A percentile compares a stretch with the other conserved stretches of the same genome.
phyloP scores from a whole-genome alignment of 768 basidiomycete genomes.

The Phlegmacium glaucopus region DNA sequence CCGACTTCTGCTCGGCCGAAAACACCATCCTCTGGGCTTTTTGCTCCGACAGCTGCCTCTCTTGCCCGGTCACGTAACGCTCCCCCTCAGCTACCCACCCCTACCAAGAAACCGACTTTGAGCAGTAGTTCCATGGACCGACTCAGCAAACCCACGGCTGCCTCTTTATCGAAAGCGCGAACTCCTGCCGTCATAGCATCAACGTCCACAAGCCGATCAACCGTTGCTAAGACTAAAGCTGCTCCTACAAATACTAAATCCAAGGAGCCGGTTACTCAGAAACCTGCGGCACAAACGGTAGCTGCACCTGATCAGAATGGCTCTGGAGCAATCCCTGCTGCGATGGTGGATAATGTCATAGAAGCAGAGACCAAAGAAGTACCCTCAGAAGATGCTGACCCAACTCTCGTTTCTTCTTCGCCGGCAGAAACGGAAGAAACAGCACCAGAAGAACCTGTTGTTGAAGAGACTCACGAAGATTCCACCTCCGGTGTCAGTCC shows the following conservation, averaged over 20 bases:
- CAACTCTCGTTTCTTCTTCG: constrained; percentile 6
- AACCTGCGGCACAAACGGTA: too few species aligned
- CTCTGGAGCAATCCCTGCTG: neutral
- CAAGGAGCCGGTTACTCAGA: neutral
- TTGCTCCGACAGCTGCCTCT: constrained; percentile 82
- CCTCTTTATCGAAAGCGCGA: constrained; percentile 64
- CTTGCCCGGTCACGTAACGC: constrained; percentile 66
- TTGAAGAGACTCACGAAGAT: neutral
- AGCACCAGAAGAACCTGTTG: constrained; percentile 1
- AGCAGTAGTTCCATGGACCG: constrained; percentile 57
- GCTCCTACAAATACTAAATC: constrained; percentile 13
- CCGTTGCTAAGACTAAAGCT: constrained; percentile 21
- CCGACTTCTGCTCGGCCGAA: constrained; percentile 45
- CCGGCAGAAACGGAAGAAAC: constrained; percentile 4
- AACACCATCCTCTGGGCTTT: constrained; percentile 64
- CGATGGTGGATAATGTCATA: constrained; percentile 4
- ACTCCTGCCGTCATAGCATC: constrained; percentile 20
- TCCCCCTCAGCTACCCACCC: constrained; percentile 39
- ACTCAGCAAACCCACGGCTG: constrained; percentile 80
- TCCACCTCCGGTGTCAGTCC: constrained; percentile 1
- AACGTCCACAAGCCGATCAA: constrained; percentile 2
- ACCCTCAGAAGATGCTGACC: constrained; percentile 4
- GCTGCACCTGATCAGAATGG: too few species aligned
- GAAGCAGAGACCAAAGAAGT: constrained; percentile 1
- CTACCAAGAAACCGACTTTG: constrained; percentile 52